Conservation (phyloP, 208 protist genomes). For the Endotrypanum monterogeii region DNA sequence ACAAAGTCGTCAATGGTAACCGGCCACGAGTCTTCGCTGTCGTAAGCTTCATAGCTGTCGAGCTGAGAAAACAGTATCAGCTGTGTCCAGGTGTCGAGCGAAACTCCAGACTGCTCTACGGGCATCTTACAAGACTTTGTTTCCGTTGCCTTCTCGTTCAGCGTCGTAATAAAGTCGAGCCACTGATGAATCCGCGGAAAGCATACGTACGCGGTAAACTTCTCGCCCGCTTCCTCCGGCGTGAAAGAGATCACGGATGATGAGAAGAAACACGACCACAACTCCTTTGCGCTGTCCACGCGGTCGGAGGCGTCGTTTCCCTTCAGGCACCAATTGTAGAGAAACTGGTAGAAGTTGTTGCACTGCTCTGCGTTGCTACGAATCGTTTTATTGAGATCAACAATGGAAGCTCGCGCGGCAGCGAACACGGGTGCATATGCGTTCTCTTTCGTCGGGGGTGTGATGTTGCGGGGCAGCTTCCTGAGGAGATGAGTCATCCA, state of each 20-base stretch:
- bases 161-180: conserved; percentile 51
- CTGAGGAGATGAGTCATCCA: conserved; percentile 25
- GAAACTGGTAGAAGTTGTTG: conserved; percentile 57
- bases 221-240: conserved; percentile 9
- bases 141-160: conserved; percentile 11
- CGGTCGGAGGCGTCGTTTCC: conserved; percentile 33
- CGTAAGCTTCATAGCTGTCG: conserved; percentile 51
- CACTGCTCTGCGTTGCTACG: conserved; percentile 29
- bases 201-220: conserved; percentile 45
- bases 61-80: conserved; percentile 63
- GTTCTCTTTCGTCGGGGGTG: conserved; percentile 14
- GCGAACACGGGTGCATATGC: conserved; percentile 36
- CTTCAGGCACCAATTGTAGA: conserved; percentile 57
- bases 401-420: conserved; percentile 27
- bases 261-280: conserved; percentile 74
- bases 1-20: conserved; percentile 86
- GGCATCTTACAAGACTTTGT: conserved; percentile 12
- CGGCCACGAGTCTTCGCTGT: conserved; percentile 77
- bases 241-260: conserved; percentile 23
- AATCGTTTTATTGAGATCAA: conserved; percentile 29
- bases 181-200: conserved; percentile 57
- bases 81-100: conserved; percentile 75
- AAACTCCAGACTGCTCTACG: conserved; percentile 36
- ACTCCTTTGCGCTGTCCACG: conserved; percentile 49
- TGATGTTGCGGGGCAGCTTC: conserved; percentile 15